phyloP scores from a whole-genome alignment of 768 basidiomycete species.

The Cystoderma amianthinum region DNA sequence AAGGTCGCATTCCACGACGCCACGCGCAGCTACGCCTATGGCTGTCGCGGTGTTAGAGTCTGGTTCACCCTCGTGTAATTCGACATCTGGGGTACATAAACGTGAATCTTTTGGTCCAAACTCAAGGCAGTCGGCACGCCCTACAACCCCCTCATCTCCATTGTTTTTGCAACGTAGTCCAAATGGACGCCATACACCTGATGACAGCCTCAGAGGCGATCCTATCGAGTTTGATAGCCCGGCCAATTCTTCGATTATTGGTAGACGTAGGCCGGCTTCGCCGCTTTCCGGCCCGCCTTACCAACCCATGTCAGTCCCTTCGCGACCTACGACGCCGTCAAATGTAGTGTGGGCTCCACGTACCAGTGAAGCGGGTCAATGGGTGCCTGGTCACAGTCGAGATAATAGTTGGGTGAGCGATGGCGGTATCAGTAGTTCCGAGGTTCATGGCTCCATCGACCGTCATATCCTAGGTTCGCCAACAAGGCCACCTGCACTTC shows the following conservation, averaged over 20 bases:
- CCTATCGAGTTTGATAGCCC: conserved; percentile 37
- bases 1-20: conserved; percentile 67
- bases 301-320: conserved; percentile 56
- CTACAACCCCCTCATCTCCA: conserved; percentile 40
- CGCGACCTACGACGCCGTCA: conserved; percentile 63
- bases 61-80: conserved; percentile 16
- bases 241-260: conserved; percentile 44
- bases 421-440: conserved; percentile 19
- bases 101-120: conserved; percentile 53
- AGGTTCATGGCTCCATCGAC: conserved; percentile 21
- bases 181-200: conserved; percentile 64
- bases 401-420: conserved; percentile 56
- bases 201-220: conserved; percentile 29
- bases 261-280: conserved; percentile 63
- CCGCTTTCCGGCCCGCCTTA: conserved; percentile 57
- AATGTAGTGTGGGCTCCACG: conserved; percentile 63
- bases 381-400: conserved; percentile 35
- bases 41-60: conserved; percentile 1
- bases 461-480: conserved; percentile 30
- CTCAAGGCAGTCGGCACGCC: conserved; percentile 33
- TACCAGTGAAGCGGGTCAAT: conserved; percentile 14
- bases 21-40: conserved; percentile 68
- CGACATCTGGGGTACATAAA: conserved; percentile 28
- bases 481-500: conserved; percentile 42
- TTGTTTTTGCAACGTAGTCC: conserved; percentile 53